Base-by-base conservation (phyloP, 306 rosid species). In the Prunus mira region DNA sequence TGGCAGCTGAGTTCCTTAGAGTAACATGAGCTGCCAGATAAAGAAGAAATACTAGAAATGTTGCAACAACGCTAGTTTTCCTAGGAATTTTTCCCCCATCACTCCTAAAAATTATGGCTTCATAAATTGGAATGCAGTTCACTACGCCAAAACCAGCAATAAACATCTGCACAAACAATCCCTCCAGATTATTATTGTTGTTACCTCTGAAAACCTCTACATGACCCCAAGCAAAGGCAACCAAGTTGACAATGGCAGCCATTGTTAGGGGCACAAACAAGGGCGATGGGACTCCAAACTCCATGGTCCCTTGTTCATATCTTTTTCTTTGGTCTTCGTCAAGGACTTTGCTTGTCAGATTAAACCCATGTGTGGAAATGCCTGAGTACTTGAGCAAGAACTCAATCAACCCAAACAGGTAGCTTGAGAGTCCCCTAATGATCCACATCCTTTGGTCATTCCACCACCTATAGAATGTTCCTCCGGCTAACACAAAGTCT, bases 361-460 rank as follows among this genome's bases (percentile, higher is more conserved):
- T 80, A 57, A 87, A 82, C 25, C 78, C 79, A 0, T 32, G 47
- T 3, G 82, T 5, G 5, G 80, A 82, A 78, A 82, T 67, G 24
- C 83, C 76, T 2, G 77, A 30, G 20, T 67, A 77, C 24, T 71
- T 74, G 34, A 80, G 51, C 0, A 63, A 9, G 64, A 32, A 82
- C 83, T 84, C 90, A 0, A 34, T 25, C 14, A 17, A 51, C 24
- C 82, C 84, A 27, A 87, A 82, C 20, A 80, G 22, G 70, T 3
- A 58, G 69, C 82, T 51, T 14, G 88, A 78, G 28, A 80, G 72
- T 6, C 80, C 72, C 50, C 83, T 82, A 45, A 80, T 15, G 58
- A 83, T 77, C 91, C 91, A 84, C 77, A 84, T 84, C 58, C 88
- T 82, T 30, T 87, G 88, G 13, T 82, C 82, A 50, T 80, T 82